A percentile compares a stretch with the other conserved stretches of the same genome.
phyloP scores from a whole-genome alignment of 2,329 filamentous ascomycete species.

The Ascochyta fabae region DNA sequence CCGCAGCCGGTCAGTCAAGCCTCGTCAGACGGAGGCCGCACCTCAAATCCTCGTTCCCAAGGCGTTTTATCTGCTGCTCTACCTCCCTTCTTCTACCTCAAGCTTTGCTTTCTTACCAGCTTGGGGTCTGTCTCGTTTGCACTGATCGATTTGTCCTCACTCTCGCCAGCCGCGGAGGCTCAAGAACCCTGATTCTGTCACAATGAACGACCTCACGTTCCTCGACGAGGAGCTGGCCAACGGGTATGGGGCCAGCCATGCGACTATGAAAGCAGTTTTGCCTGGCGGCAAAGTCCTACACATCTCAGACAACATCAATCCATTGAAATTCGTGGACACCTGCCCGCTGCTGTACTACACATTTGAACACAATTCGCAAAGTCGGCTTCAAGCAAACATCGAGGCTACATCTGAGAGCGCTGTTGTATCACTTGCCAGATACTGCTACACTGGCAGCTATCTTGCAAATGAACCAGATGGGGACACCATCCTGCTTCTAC shows the following conservation, averaged over 20 bases:
- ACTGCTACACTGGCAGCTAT: slow-evolving; percentile 52
- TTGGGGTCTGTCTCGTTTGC: neutral
- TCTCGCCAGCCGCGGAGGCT: neutral
- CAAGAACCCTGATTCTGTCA: slow-evolving; percentile 8
- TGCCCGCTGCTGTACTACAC: slow-evolving; percentile 50
- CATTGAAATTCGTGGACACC: slow-evolving; percentile 40
- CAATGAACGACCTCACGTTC: slow-evolving; percentile 36
- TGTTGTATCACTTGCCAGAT: slow-evolving; percentile 50
- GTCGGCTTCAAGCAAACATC: slow-evolving; percentile 45
- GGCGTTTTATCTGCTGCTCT: neutral
- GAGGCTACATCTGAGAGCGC: slow-evolving; percentile 45
- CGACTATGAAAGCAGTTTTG: slow-evolving; percentile 42
- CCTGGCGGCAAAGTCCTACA: slow-evolving; percentile 39
- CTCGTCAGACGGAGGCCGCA: slow-evolving; percentile 19
- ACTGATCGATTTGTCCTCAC: slow-evolving; percentile 2
- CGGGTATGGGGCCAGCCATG: slow-evolving; percentile 26
- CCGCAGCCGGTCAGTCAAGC: slow-evolving; percentile 13
- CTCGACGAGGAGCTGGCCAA: slow-evolving; percentile 17
- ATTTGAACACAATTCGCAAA: slow-evolving; percentile 47
- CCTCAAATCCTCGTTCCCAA: slow-evolving; percentile 1
- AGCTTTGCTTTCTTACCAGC: slow-evolving; percentile 18
- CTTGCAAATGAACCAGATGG: slow-evolving; percentile 23
- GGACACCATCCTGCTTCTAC: slow-evolving; percentile 44
- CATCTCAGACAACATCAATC: slow-evolving; percentile 42
- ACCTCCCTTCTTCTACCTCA: neutral